Percentiles rank a stretch among this genome's conserved stretches.
These are phyloP conservation scores for Calonectria ilicicola DNA, from an alignment of 2,329 filamentous ascomycete genomes.

Conservation along the genomic window DNA sequence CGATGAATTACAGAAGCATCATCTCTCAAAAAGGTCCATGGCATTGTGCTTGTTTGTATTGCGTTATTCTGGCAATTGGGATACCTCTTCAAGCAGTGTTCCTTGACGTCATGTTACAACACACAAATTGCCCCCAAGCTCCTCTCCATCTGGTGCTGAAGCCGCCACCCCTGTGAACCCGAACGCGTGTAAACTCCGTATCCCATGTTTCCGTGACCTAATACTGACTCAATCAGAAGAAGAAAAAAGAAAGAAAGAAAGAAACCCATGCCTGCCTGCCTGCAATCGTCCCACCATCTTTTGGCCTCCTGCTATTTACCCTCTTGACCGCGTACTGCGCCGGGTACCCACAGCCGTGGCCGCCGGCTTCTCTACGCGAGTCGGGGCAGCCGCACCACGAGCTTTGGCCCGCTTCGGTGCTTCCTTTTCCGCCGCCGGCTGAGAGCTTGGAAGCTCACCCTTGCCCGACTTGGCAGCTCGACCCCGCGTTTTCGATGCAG, in stretches of 20 bases:
- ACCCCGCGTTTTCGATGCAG: conserved; percentile 33
- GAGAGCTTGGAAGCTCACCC: conserved; percentile 36
- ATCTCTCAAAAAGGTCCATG: not conserved
- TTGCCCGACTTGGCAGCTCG: conserved; percentile 38
- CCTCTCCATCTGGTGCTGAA: not conserved
- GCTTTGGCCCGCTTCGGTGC: conserved; percentile 27
- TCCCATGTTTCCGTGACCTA: too few species aligned
- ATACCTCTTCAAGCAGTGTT: not conserved
- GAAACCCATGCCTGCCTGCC: not conserved
- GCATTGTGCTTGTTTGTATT: not conserved
- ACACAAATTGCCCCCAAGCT: not conserved
- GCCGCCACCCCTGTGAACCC: not conserved
- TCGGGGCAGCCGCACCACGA: conserved; percentile 24
- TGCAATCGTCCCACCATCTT: too few species aligned
- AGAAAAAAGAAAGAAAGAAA: not conserved
- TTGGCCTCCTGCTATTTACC: not conserved
- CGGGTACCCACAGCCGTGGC: conserved; percentile 30
- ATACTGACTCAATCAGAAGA: too few species aligned
- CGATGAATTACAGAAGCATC: too few species aligned
- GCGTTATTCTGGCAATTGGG: not conserved
- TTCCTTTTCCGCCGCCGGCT: conserved; percentile 8
- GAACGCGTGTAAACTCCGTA: not conserved
- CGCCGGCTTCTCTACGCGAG: conserved; percentile 35
- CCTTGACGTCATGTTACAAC: not conserved
- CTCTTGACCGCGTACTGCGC: conserved; percentile 35